phyloP scores from a whole-genome alignment of 2,329 filamentous ascomycete genomes.

The Microdochium paspali region DNA sequence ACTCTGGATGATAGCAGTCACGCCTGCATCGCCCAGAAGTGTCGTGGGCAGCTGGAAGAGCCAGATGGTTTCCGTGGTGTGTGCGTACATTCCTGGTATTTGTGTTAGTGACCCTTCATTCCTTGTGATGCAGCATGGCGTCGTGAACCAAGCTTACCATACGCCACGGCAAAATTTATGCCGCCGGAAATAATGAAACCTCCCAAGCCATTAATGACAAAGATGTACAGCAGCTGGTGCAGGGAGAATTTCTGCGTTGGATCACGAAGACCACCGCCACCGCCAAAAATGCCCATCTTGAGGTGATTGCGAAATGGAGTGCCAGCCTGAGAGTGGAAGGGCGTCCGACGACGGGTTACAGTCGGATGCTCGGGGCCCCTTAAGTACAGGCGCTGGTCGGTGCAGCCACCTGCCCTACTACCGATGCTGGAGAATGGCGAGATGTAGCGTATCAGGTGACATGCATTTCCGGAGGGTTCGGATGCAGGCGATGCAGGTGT shows the following conservation, averaged over 20 bases:
- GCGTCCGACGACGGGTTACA: too few relatives aligned
- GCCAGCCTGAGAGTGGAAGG: too few relatives aligned
- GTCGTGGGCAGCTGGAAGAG: constrained; percentile 42
- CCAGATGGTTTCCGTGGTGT: constrained; percentile 28
- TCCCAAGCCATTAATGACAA: constrained; percentile 35
- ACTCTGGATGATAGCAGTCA: constrained; percentile 42
- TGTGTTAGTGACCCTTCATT: constrained; percentile 3
- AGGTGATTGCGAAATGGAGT: neutral
- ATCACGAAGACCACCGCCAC: constrained; percentile 1
- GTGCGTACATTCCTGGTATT: constrained; percentile 35
- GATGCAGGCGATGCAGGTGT: too few relatives aligned
- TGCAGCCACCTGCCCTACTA: too few relatives aligned
- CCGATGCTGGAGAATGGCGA: too few relatives aligned
- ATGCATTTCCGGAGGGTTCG: too few relatives aligned
- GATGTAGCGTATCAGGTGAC: too few relatives aligned
- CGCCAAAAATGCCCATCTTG: neutral
- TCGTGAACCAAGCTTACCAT: too few relatives aligned
- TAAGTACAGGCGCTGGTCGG: too few relatives aligned
- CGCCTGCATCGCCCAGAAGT: constrained; percentile 36
- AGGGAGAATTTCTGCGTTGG: constrained; percentile 29
- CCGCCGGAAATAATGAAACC: constrained; percentile 36
- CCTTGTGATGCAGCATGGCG: too few relatives aligned
- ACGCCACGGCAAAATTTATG: constrained; percentile 43
- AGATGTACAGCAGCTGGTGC: constrained; percentile 39
- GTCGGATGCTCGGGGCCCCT: too few relatives aligned